Evolutionary conservation across 108 stramenopile genomes (phyloP), one percentile per base, ranked within the genome.

Genomic region (Nitzschia sp.): DNA sequence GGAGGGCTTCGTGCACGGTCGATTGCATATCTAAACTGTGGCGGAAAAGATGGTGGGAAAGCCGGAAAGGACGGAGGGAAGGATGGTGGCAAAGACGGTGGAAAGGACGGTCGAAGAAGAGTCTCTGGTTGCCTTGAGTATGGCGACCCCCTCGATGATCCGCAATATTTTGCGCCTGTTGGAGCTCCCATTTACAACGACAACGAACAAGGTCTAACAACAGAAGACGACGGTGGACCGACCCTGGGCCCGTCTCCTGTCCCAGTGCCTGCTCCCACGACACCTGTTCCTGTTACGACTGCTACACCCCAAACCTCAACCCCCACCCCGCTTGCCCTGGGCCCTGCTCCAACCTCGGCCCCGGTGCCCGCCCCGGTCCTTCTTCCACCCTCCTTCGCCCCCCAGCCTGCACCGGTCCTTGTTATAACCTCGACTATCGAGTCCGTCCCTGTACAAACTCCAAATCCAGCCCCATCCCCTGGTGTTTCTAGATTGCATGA

Each of bases 101-200:
- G 53, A 23, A 45, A 30, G 15, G 35, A 22, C 25, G 61, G 53
- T 27, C 53, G 56, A 11, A 58, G 58, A 59, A 56, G 34, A 29
- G 55, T 44, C 64, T 50, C n/a, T 4, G 50, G 19, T 25, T 69
- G 67, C 25, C 33, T 59, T 16, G 61, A 68, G 6, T 56, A 63
- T 50, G 55, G 55, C n/a, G 68, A 69, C 34, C 68, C 68, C 11
- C 2, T 16, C 3, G 56, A 69, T 34, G 56, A 58, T 25, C 57
- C 68, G 3, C 15, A n/a, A 23, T 26, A 27, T 1, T 27, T 22
- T 26, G 22, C 35, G 2, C 52, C 66, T 1, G 21, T 33, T 55
- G 5, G 15, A 11, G 26, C 36, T 6, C 66, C 66, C 5, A 35
- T 33, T 8, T 19, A 22, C 13, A 33, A 54, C 3, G 53, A 53